These are phyloP conservation scores for Lactifluus echinatus DNA, from an alignment of 768 basidiomycete genomes.

Conservation along the genomic window DNA sequence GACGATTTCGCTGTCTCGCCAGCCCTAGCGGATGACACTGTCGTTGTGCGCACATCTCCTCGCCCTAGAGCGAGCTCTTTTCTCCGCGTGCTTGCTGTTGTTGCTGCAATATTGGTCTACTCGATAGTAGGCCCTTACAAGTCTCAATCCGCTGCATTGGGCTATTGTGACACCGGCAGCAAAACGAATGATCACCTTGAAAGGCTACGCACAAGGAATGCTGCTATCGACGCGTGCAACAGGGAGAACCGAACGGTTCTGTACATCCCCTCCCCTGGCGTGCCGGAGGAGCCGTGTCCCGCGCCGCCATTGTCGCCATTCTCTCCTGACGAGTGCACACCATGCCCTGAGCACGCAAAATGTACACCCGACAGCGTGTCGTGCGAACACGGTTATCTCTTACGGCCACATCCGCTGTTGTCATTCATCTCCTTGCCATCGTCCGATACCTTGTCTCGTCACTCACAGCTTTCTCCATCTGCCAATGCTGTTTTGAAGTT, in stretches of 20 bases:
- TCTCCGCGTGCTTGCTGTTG: slow-evolving; percentile 33
- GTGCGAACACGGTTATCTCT: slow-evolving; percentile 62
- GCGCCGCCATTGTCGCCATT: slow-evolving; percentile 46
- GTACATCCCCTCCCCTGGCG: slow-evolving; percentile 24
- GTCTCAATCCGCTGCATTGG: slow-evolving; percentile 57
- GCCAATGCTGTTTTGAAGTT: slow-evolving; percentile 25
- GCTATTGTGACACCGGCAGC: slow-evolving; percentile 64
- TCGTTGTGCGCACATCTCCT: slow-evolving; percentile 15
- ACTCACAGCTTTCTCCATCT: slow-evolving; percentile 27
- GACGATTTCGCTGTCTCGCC: slow-evolving; percentile 29
- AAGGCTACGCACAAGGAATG: slow-evolving; percentile 35
- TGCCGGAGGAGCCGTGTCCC: slow-evolving; percentile 34
- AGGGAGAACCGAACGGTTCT: slow-evolving; percentile 44
- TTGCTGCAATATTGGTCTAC: slow-evolving; percentile 30
- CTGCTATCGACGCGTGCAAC: slow-evolving; percentile 49
- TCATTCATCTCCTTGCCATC: slow-evolving; percentile 35
- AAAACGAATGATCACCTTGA: slow-evolving; percentile 52
- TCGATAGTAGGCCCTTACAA: slow-evolving; percentile 41
- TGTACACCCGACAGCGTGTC: slow-evolving; percentile 49
- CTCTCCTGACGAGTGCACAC: slow-evolving; percentile 56
- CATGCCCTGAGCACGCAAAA: slow-evolving; percentile 51
- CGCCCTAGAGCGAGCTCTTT: slow-evolving; percentile 24
- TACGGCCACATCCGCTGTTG: slow-evolving; percentile 43
- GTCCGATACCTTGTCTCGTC: slow-evolving; percentile 30
- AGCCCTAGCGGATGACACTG: slow-evolving; percentile 31